Evolutionary conservation across 306 rosid species (phyloP).

Genomic region (Pterocarpus macrocarpus): DNA sequence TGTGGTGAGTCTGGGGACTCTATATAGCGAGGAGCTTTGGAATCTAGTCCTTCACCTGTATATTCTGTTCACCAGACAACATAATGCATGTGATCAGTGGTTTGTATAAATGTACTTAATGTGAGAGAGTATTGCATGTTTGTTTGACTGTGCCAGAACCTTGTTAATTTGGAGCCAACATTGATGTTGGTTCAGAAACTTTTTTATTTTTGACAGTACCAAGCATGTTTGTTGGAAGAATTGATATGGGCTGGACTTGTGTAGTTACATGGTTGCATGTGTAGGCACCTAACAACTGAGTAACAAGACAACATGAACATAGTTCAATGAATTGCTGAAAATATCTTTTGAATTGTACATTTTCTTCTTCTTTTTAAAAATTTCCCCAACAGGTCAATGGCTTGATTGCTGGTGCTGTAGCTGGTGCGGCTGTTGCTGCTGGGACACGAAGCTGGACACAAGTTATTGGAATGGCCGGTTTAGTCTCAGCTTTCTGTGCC

Average conservation of each 20-base stretch:
- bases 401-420: constrained; percentile 78
- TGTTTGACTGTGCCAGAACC: constrained; percentile 12
- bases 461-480: constrained; percentile 68
- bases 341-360: background rate
- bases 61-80: background rate
- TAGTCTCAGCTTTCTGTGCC: constrained; percentile 71
- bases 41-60: background rate
- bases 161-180: background rate
- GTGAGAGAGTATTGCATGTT: constrained; percentile 18
- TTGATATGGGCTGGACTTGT: background rate
- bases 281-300: constrained; percentile 13
- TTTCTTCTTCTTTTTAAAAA: constrained; percentile 6
- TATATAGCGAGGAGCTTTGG: background rate
- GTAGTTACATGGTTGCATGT: constrained; percentile 31
- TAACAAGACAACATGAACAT: background rate
- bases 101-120: constrained; percentile 31
- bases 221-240: constrained; percentile 10
- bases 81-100: constrained; percentile 15
- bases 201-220: constrained; percentile 2
- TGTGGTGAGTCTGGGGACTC: background rate
- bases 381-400: constrained; percentile 71
- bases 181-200: constrained; percentile 8
- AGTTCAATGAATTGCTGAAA: constrained; percentile 37
- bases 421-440: constrained; percentile 80
- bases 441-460: constrained; percentile 71